Evolutionary conservation across 805 yeast genomes (phyloP).

Genomic region (Saccharomycopsis schoenii): DNA sequence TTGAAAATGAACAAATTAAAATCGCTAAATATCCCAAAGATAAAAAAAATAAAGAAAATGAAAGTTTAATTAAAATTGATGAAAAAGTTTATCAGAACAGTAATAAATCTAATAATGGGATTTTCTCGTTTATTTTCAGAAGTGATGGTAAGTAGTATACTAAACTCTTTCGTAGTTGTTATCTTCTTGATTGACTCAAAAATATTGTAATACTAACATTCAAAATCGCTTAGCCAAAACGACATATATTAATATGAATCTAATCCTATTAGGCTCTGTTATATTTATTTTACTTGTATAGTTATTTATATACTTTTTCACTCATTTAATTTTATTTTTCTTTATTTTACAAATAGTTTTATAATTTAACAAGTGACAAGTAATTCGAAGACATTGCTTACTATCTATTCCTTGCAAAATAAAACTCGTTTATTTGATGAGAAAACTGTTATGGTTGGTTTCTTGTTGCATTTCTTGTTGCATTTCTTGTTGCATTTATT

Average conservation of each 20-base stretch:
- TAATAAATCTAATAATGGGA: constrained; percentile 1
- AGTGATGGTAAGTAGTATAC: constrained; percentile 13
- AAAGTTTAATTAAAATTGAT: neutral
- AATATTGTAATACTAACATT: neutral
- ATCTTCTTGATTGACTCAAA: neutral
- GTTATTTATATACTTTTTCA: neutral
- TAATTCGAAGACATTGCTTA: too few relatives aligned
- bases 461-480: neutral
- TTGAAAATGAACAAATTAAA: constrained; percentile 18
- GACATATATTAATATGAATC: neutral
- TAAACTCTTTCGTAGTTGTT: neutral
- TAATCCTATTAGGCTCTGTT: neutral
- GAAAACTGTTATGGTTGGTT: neutral
- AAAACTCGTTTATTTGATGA: neutral
- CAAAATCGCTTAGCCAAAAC: neutral
- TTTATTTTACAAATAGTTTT: neutral
- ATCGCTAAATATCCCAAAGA: constrained; percentile 22
- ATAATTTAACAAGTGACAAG: neutral
- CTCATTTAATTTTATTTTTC: neutral
- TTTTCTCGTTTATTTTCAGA: constrained; percentile 8
- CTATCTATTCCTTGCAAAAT: neutral
- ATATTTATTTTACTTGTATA: neutral
- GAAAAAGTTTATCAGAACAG: neutral
- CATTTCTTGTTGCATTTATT: neutral
- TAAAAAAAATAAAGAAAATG: neutral